Percentiles rank a stretch among this genome's conserved stretches.
Conservation (phyloP, 176 grass and related monocot species). For the Paspalum notatum region DNA sequence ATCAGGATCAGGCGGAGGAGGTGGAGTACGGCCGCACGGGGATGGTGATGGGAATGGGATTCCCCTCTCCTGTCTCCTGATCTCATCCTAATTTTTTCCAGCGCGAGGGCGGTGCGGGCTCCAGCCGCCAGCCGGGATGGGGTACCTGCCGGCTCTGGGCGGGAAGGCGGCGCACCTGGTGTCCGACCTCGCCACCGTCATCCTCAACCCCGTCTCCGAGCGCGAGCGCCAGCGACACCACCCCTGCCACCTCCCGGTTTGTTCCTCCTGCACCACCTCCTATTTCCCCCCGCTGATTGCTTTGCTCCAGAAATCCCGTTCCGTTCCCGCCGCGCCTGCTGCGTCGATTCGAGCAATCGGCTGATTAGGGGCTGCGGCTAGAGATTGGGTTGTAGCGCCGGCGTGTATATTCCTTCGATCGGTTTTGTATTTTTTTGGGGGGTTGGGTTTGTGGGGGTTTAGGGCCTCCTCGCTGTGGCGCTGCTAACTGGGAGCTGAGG, state of each 20-base stretch:
- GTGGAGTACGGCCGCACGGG: neutral
- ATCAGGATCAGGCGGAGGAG: neutral
- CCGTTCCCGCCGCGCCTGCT: neutral
- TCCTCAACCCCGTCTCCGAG: conserved; percentile 95
- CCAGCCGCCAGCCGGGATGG: conserved; percentile 37
- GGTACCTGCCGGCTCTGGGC: conserved; percentile 79
- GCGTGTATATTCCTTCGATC: neutral
- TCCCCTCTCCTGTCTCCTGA: neutral
- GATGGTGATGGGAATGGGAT: neutral
- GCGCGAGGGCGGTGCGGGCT: neutral
- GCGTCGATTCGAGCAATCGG: neutral
- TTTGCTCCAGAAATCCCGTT: neutral
- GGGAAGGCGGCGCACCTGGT: conserved; percentile 88
- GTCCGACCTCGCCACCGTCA: conserved; percentile 82
- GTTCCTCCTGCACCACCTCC: neutral
- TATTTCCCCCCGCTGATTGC: neutral
- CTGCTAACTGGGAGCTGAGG: neutral
- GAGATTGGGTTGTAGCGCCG: neutral
- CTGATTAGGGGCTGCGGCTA: neutral
- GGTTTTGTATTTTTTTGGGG: neutral
- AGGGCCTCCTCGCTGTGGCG: neutral
- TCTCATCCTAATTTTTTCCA: neutral
- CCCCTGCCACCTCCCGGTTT: conserved; percentile 62
- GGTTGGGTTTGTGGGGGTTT: neutral
- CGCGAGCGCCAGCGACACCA: conserved; percentile 47